Percentiles rank a stretch among this genome's conserved stretches.
These are phyloP conservation scores for Mimosa bimucronata DNA, from an alignment of 306 rosid genomes.

Conservation along the genomic window DNA sequence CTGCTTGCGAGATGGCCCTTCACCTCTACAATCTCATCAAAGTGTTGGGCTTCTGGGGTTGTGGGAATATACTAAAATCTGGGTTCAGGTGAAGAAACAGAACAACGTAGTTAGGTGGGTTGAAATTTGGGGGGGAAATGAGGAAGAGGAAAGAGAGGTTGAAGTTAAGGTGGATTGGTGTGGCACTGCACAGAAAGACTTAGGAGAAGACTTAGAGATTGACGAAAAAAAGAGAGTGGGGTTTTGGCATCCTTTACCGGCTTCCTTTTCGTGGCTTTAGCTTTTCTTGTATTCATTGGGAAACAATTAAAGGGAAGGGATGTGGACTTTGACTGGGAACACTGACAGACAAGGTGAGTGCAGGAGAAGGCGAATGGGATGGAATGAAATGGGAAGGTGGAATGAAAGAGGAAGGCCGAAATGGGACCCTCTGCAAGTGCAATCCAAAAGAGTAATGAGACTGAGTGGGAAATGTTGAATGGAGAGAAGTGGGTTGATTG, in stretches of 20 bases:
- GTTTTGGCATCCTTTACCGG: background rate
- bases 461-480: too few species aligned
- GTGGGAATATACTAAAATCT: background rate
- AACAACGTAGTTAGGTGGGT: background rate
- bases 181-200: slow-evolving; percentile 1
- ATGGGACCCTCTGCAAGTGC: background rate
- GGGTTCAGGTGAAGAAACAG: slow-evolving; percentile 31
- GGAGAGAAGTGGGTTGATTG: too few species aligned
- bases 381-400: background rate
- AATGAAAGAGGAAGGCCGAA: background rate
- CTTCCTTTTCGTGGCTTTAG: background rate
- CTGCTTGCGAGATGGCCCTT: too few species aligned
- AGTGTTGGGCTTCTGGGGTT: background rate
- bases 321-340: background rate
- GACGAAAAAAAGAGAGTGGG: background rate
- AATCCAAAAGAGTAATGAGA: background rate
- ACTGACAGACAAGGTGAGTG: slow-evolving; percentile 4
- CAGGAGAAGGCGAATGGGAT: too few species aligned
- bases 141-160: slow-evolving; percentile 7
- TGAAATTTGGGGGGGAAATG: too few species aligned
- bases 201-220: background rate
- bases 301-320: background rate
- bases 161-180: slow-evolving; percentile 25
- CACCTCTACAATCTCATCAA: slow-evolving; percentile 11
- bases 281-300: background rate